Percentiles rank a stretch among this genome's conserved stretches.
phyloP scores from a whole-genome alignment of 306 rosid species.

The Hylodesmum podocarpum region DNA sequence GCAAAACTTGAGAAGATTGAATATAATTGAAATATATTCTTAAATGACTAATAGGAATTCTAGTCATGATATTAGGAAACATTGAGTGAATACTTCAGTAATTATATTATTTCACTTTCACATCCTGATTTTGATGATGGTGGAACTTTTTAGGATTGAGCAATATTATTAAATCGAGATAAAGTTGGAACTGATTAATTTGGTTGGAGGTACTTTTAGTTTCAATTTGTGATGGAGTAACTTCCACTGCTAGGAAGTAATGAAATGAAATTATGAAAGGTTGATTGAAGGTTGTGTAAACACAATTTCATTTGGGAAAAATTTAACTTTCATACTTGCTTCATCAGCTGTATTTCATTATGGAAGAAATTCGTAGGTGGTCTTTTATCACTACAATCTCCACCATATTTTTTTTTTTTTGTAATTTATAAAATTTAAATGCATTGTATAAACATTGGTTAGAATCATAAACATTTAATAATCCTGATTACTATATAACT shows the following conservation, averaged over 20 bases:
- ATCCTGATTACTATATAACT: no score
- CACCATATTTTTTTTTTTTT: no score
- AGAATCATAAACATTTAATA: no score
- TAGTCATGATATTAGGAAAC: not conserved
- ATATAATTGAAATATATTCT: not conserved
- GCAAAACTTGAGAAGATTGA: not conserved
- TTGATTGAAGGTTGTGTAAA: no score
- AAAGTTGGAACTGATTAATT: not conserved
- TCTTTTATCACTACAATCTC: no score
- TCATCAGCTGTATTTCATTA: no score
- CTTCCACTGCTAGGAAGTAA: not conserved
- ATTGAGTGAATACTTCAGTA: not conserved
- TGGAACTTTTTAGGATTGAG: not conserved
- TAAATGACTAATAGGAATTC: not conserved
- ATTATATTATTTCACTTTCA: not conserved
- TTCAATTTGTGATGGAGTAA: not conserved
- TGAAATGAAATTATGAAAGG: no score
- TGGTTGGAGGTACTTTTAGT: not conserved
- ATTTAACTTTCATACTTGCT: no score
- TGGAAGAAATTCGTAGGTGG: no score
- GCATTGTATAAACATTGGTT: no score
- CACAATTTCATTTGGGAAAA: no score
- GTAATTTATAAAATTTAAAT: no score
- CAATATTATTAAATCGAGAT: not conserved
- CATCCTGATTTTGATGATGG: not conserved